Evolutionary conservation across 2,329 filamentous ascomycete species (phyloP).

Genomic region (Venturia nashicola): DNA sequence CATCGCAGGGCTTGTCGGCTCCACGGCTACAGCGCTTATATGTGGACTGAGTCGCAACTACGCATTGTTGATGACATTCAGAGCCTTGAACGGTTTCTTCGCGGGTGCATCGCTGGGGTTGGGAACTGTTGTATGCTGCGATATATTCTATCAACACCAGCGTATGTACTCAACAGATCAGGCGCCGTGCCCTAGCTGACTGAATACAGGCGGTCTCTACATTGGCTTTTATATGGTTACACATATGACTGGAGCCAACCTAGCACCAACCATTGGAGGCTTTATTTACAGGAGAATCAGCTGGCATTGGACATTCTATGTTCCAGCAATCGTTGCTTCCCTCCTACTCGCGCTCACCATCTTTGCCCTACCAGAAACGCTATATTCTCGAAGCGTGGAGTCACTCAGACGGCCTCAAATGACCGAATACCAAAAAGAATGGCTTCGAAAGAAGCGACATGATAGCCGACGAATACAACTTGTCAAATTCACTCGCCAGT

Average conservation of each 20-base stretch:
- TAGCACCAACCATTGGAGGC: constrained; percentile 10
- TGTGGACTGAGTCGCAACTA: constrained; percentile 5
- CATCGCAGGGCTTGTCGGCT: not conserved
- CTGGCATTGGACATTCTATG: constrained; percentile 11
- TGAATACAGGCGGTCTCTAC: not conserved
- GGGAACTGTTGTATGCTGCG: constrained; percentile 5
- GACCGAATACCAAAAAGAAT: constrained; percentile 2
- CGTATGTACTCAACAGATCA: not conserved
- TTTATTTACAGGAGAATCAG: constrained; percentile 3
- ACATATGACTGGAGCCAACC: constrained; percentile 9
- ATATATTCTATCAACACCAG: constrained; percentile 10
- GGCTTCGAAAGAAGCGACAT: constrained; percentile 2
- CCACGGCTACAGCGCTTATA: not conserved
- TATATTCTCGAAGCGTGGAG: constrained; percentile 8
- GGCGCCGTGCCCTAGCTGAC: not conserved
- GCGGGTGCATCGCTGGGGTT: constrained; percentile 1
- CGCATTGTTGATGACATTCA: not conserved
- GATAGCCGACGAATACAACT: not conserved
- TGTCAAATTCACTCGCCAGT: constrained; percentile 6
- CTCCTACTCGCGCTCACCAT: not conserved
- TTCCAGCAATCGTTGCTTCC: not conserved
- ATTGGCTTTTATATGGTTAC: constrained; percentile 9
- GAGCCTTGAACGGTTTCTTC: constrained; percentile 6
- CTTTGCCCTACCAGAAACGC: constrained; percentile 10
- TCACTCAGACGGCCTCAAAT: not conserved